Conservation (phyloP, 1,139 yeast species). For the Debaryomycetaceae sp. region DNA sequence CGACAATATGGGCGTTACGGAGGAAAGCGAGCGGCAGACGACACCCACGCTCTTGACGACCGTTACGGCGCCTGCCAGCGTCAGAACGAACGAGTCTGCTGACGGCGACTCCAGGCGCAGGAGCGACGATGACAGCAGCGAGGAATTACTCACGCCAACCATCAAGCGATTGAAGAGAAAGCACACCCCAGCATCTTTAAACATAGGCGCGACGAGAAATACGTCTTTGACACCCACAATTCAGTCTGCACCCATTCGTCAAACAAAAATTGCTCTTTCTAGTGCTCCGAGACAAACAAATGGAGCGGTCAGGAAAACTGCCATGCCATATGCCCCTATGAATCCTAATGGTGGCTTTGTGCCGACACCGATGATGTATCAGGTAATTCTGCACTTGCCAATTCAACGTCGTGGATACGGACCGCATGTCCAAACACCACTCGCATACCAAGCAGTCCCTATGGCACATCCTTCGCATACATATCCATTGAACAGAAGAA, state of each 20-base stretch:
- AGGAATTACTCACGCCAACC: background rate
- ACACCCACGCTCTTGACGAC: background rate
- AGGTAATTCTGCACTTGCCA: background rate
- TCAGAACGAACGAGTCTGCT: background rate
- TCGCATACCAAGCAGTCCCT: background rate
- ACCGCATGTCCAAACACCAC: background rate
- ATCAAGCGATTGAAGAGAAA: conserved; percentile 39
- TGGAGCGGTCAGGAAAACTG: background rate
- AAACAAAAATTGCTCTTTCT: background rate
- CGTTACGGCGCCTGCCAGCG: background rate
- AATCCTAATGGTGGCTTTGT: background rate
- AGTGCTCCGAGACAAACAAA: background rate
- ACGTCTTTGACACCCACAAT: conserved; percentile 22
- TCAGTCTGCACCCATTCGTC: conserved; percentile 44
- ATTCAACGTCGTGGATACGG: background rate
- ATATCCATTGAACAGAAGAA: background rate
- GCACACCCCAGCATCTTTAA: conserved; percentile 45
- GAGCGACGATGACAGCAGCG: background rate
- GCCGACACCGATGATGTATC: background rate
- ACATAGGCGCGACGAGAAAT: conserved; percentile 14
- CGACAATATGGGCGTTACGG: background rate
- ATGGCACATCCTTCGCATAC: background rate
- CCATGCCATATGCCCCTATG: background rate
- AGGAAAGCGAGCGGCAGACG: background rate
- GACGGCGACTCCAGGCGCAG: background rate